Percentiles rank a stretch among this genome's conserved stretches.
Conservation (phyloP, 129 eudicot species). For the Escallonia herrerae region DNA sequence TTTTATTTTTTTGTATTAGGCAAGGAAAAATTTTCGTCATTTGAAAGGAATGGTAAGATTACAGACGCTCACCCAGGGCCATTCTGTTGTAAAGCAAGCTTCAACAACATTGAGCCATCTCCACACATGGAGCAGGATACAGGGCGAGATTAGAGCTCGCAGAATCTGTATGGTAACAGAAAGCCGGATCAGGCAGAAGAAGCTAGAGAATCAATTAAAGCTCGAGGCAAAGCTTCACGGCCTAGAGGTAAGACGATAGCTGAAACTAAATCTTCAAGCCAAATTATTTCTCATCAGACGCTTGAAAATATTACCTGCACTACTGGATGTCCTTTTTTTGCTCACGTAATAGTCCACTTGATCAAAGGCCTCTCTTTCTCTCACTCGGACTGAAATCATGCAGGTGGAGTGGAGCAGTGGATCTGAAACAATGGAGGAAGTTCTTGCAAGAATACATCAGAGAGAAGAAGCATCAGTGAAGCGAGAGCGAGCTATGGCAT, state of each 20-base stretch:
- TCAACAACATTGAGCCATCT: constrained; percentile 60
- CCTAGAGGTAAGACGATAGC: constrained; percentile 43
- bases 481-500: constrained; percentile 96
- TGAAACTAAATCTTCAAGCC: not conserved
- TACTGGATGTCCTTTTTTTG: no score
- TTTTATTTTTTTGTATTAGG: constrained; percentile 31
- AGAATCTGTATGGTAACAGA: constrained; percentile 65
- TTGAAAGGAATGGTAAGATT: constrained; percentile 45
- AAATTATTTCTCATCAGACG: not conserved
- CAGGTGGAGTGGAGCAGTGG: constrained; percentile 90
- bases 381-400: constrained; percentile 4
- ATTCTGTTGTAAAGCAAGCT: constrained; percentile 62
- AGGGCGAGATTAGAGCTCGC: constrained; percentile 59
- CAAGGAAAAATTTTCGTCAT: constrained; percentile 43
- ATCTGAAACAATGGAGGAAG: constrained; percentile 61
- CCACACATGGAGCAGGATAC: constrained; percentile 83
- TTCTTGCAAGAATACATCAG: constrained; percentile 66
- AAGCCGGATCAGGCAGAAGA: constrained; percentile 68
- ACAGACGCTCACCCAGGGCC: constrained; percentile 42
- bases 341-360: no score
- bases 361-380: not conserved
- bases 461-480: constrained; percentile 91
- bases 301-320: no score
- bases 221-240: constrained; percentile 71
- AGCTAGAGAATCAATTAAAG: constrained; percentile 72